phyloP scores from a whole-genome alignment of 768 basidiomycete genomes.

The Podaxis sp. region DNA sequence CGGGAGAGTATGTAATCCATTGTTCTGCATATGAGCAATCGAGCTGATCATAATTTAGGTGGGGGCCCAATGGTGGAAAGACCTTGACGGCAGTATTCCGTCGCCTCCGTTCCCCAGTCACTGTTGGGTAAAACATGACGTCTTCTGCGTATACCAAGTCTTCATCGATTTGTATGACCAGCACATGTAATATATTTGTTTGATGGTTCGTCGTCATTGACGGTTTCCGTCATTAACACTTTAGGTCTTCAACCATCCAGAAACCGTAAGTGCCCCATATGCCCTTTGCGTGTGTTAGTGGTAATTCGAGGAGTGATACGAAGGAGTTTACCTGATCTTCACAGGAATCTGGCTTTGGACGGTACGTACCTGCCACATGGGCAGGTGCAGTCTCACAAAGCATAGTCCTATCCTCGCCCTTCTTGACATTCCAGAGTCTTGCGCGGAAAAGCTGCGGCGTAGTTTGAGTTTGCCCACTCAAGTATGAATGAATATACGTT shows the following conservation, averaged over 20 bases:
- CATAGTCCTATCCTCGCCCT: constrained; percentile 20
- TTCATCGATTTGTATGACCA: constrained; percentile 1
- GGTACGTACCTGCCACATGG: constrained; percentile 18
- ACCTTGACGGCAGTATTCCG: constrained; percentile 64
- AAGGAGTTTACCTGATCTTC: constrained; percentile 21
- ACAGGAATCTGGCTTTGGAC: constrained; percentile 22
- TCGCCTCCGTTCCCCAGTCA: constrained; percentile 55
- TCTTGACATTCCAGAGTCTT: constrained; percentile 23
- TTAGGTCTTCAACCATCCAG: constrained; percentile 28
- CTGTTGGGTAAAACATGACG: constrained; percentile 16
- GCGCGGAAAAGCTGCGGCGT: constrained; percentile 23
- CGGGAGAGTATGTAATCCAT: constrained; percentile 55
- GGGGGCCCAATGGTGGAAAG: constrained; percentile 69
- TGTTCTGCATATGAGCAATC: background rate
- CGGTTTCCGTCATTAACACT: constrained; percentile 15
- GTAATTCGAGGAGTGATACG: background rate
- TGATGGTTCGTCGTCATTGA: background rate
- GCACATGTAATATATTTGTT: constrained; percentile 6
- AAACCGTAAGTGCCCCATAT: constrained; percentile 27
- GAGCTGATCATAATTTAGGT: constrained; percentile 33
- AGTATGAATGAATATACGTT: constrained; percentile 6
- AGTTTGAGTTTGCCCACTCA: background rate
- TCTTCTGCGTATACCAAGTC: background rate
- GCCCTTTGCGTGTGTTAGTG: constrained; percentile 18
- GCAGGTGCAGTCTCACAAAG: constrained; percentile 28